Base-by-base conservation (phyloP, 192 early-diverging fungal genomes). In the Mortierella hygrophila region DNA sequence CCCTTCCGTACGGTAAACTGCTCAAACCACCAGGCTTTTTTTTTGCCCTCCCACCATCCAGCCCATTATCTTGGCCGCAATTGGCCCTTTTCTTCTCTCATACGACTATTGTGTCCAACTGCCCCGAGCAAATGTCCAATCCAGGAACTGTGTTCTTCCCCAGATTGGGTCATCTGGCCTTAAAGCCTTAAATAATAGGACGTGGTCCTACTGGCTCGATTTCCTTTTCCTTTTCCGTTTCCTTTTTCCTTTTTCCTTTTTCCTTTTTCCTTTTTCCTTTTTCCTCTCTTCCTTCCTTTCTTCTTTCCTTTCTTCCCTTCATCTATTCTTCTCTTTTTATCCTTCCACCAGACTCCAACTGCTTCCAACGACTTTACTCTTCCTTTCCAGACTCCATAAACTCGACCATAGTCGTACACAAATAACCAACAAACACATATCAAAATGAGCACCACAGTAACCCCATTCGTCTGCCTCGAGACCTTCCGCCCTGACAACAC, bases 391-490 rank as follows among this genome's bases (percentile, higher is more conserved):
- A 4, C 60, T 26, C 26, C 55, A 7, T 18, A 29, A 65, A 11
- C 21, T 7, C 55, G n/a, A 57, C n/a, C 55, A 26, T 65, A 65
- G 65, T 49, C 76, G 16, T 26, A 63, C 57, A 60, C 63, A 29
- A n/a, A 35, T 18, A 23, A 23, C 32, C 68, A n/a, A 6, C 2
- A 32, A 32, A 49, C 6, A 35, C 16, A 29, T 23, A 18, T 21
- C 20, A 57, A 16, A 23, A 81, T 81, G 80, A 81, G 74, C 55
- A n/a, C 68, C 42, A 52, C 42, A 32, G 68, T 68, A 6, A 35
- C 69, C 7, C 29, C 52, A 44, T 83, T 72, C 41, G 52, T 78
- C 77, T 83, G 82, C 68, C 76, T 75, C 42, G 82, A 83, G 21
- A 46, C 76, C 49, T 83, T 83, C 72, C 69, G 26, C 9, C 23